Conservation (phyloP, 1,284 basidiomycete genomes). For the Schizophyllum amplum region DNA sequence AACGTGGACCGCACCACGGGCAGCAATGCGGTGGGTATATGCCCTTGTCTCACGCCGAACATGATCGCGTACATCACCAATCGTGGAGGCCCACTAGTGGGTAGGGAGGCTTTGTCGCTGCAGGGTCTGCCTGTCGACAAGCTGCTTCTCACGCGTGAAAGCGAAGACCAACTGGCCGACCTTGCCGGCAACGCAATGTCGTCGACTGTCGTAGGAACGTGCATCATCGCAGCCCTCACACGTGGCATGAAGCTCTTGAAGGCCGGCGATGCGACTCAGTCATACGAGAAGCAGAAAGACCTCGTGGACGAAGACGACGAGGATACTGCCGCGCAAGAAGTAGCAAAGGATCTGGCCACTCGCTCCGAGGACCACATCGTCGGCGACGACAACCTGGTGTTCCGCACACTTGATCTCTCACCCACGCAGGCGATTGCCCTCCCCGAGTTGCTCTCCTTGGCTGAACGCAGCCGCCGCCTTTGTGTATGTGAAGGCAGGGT, state of each 20-base stretch:
- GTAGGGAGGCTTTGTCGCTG: slow-evolving; percentile 86
- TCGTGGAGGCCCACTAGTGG: slow-evolving; percentile 94
- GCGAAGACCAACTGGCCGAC: slow-evolving; percentile 89
- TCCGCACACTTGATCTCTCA: slow-evolving; percentile 63
- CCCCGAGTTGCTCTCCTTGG: slow-evolving; percentile 52
- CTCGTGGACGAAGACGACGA: slow-evolving; percentile 30
- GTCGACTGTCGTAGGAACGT: slow-evolving; percentile 89
- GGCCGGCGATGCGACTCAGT: slow-evolving; percentile 50
- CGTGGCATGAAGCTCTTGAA: slow-evolving; percentile 60
- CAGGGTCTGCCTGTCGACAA: slow-evolving; percentile 92
- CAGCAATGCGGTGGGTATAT: slow-evolving; percentile 75
- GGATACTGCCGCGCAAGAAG: slow-evolving; percentile 31
- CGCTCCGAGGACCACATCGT: slow-evolving; percentile 47
- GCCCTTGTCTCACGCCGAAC: slow-evolving; percentile 87
- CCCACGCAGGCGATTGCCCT: slow-evolving; percentile 43
- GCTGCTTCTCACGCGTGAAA: slow-evolving; percentile 86
- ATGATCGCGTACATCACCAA: slow-evolving; percentile 97
- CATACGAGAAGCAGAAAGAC: slow-evolving; percentile 52
- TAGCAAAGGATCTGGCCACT: slow-evolving; percentile 17
- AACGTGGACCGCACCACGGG: slow-evolving; percentile 90
- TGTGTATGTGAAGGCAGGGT: slow-evolving; percentile 87
- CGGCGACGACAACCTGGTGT: slow-evolving; percentile 59
- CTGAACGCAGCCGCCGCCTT: slow-evolving; percentile 67
- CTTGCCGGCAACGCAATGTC: slow-evolving; percentile 97
- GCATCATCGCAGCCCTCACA: slow-evolving; percentile 79